Conservation (phyloP, 306 rosid species). For the Dryas alaskensis region DNA sequence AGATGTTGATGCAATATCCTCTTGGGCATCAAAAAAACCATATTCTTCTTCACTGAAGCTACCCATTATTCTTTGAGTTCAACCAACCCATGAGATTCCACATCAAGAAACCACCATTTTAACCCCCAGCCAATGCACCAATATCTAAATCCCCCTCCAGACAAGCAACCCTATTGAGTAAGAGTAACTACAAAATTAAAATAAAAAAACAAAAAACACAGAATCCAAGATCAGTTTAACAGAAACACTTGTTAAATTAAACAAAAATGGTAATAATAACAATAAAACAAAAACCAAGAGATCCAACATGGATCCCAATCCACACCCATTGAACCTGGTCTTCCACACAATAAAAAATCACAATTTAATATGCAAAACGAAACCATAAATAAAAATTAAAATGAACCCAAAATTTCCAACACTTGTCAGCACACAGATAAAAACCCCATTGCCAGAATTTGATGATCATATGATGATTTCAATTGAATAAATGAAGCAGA, state of each 20-base stretch:
- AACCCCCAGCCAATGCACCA: conserved; percentile 43
- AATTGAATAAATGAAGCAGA: conserved; percentile 28
- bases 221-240: conserved; percentile 54
- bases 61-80: conserved; percentile 67
- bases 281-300: conserved; percentile 53
- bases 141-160: conserved; percentile 45
- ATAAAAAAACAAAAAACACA: conserved; percentile 32
- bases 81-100: conserved; percentile 82
- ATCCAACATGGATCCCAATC: conserved; percentile 93
- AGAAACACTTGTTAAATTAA: conserved; percentile 43
- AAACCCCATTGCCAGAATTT: conserved; percentile 20
- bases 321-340: conserved; percentile 70
- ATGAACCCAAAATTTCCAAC: conserved; percentile 27
- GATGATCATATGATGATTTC: conserved; percentile 27
- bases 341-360: conserved; percentile 26
- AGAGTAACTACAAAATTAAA: conserved; percentile 22
- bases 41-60: conserved; percentile 69
- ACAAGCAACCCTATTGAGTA: conserved; percentile 44
- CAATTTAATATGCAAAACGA: conserved; percentile 29
- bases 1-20: conserved; percentile 55
- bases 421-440: conserved; percentile 21
- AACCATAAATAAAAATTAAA: conserved; percentile 10
- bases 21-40: conserved; percentile 77
- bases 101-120: conserved; percentile 62
- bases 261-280: conserved; percentile 32